phyloP scores from a whole-genome alignment of 164 flowering plant species.

The Vitis labrusca region DNA sequence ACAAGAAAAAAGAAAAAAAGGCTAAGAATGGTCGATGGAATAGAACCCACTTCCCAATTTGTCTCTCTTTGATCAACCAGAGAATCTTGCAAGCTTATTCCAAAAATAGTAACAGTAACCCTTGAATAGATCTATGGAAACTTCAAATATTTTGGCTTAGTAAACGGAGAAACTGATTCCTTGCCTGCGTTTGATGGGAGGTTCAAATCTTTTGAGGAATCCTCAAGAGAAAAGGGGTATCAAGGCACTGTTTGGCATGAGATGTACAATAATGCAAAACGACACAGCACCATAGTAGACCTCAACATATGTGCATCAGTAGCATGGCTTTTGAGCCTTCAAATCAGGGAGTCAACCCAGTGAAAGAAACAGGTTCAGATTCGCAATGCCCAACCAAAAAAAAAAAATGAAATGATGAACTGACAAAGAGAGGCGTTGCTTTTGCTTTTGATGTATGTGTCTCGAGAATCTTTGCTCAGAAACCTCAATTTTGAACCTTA shows the following conservation, averaged over 20 bases:
- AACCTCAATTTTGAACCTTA: background rate
- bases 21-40: no score
- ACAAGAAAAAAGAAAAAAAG: background rate
- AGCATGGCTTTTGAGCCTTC: conserved; percentile 11
- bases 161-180: conserved; percentile 10
- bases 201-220: background rate
- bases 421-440: background rate
- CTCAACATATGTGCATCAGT: background rate
- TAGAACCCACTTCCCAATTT: conserved; percentile 1
- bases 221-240: conserved; percentile 1
- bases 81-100: conserved; percentile 10
- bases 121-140: conserved; percentile 10
- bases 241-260: conserved; percentile 8
- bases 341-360: conserved; percentile 17
- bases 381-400: no score
- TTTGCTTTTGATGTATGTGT: background rate
- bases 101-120: conserved; percentile 2
- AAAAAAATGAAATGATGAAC: background rate
- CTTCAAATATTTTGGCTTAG: conserved; percentile 5
- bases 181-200: background rate
- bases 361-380: conserved; percentile 10
- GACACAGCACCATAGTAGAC: conserved; percentile 11
- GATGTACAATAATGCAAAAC: conserved; percentile 11
- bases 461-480: background rate
- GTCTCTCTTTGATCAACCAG: background rate